A percentile compares a stretch with the other conserved stretches of the same genome.
phyloP scores from a whole-genome alignment of 2,329 filamentous ascomycete species.

The Colletotrichum viniferum region DNA sequence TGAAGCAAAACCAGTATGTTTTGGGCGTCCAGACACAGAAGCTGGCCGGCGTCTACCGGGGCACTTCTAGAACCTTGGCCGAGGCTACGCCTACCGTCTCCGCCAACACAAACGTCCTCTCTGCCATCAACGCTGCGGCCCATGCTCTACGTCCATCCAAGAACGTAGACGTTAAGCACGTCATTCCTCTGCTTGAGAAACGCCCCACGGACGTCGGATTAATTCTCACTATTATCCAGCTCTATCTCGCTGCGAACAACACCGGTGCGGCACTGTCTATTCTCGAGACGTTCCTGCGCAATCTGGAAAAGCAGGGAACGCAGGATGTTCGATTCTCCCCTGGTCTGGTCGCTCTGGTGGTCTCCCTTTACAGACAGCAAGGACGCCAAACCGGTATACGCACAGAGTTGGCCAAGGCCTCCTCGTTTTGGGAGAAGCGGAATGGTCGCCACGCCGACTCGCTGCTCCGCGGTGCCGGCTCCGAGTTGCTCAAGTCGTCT shows the following conservation, averaged over 20 bases:
- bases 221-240: conserved; percentile 78
- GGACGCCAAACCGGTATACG: conserved; percentile 76
- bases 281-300: conserved; percentile 76
- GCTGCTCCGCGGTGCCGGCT: conserved; percentile 81
- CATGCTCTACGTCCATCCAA: conserved; percentile 46
- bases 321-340: conserved; percentile 80
- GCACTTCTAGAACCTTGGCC: conserved; percentile 48
- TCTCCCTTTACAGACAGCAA: conserved; percentile 79
- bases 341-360: conserved; percentile 79
- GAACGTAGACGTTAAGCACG: conserved; percentile 70
- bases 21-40: conserved; percentile 72
- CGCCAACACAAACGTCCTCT: conserved; percentile 43
- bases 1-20: conserved; percentile 67
- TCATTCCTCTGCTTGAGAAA: conserved; percentile 73
- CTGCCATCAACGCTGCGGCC: conserved; percentile 72
- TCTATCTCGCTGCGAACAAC: conserved; percentile 77
- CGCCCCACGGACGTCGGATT: conserved; percentile 82
- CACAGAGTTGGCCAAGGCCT: conserved; percentile 77
- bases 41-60: conserved; percentile 61
- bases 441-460: conserved; percentile 52
- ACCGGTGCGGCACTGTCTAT: conserved; percentile 74
- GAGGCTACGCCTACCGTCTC: conserved; percentile 28
- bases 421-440: conserved; percentile 77
- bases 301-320: conserved; percentile 66
- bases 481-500: conserved; percentile 78